Evolutionary conservation across 1,284 basidiomycete genomes (phyloP).

Genomic region (Ganoderma sinense): DNA sequence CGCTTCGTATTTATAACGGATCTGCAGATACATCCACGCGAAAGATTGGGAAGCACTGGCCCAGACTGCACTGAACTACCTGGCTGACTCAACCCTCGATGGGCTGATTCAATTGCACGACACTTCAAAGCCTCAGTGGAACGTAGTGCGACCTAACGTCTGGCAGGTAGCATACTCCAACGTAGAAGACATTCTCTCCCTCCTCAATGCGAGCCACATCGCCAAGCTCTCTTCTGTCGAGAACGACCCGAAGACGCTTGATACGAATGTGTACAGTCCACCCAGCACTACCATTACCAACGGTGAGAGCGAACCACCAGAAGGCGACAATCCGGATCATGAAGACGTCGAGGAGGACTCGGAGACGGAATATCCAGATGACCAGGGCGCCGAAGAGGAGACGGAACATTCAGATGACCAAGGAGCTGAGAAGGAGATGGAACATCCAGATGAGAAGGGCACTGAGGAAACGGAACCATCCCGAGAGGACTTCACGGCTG

Average conservation of each 20-base stretch:
- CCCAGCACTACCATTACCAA: neutral
- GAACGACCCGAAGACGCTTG: slow-evolving; percentile 3
- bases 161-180: neutral
- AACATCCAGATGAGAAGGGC: neutral
- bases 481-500: slow-evolving; percentile 35
- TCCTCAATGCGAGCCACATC: slow-evolving; percentile 39
- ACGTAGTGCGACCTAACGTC: no score
- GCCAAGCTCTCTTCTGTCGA: slow-evolving; percentile 40
- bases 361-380: no score
- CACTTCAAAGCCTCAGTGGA: slow-evolving; percentile 18
- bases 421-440: no score
- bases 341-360: no score
- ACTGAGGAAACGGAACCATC: slow-evolving; percentile 7
- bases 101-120: slow-evolving; percentile 48
- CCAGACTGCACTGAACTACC: slow-evolving; percentile 39
- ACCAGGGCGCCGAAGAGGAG: no score
- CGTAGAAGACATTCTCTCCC: neutral
- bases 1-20: neutral
- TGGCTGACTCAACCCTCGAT: slow-evolving; percentile 40
- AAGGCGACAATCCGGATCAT: neutral
- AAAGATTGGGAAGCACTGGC: slow-evolving; percentile 44
- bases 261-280: neutral
- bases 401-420: no score
- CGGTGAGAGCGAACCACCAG: neutral
- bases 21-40: slow-evolving; percentile 46